phyloP scores from a whole-genome alignment of 805 yeast species.

The Kregervanrija delftensis region DNA sequence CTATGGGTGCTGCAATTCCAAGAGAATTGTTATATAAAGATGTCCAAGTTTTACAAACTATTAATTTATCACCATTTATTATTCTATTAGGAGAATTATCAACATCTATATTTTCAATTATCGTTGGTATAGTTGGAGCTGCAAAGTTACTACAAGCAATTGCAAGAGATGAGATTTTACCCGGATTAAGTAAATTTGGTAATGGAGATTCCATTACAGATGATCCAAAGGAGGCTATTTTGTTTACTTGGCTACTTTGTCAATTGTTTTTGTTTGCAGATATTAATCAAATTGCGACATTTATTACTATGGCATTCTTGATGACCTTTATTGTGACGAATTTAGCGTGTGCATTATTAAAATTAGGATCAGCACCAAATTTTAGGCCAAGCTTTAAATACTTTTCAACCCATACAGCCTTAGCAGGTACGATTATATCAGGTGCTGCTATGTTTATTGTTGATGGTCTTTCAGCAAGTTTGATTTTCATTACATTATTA shows the following conservation, averaged over 20 bases:
- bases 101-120: conserved; percentile 84
- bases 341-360: conserved; percentile 83
- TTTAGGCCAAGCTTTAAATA: conserved; percentile 92
- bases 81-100: conserved; percentile 86
- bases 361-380: conserved; percentile 93
- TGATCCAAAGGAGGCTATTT: conserved; percentile 61
- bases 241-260: conserved; percentile 74
- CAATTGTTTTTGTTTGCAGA: conserved; percentile 85
- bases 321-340: conserved; percentile 95
- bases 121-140: conserved; percentile 95
- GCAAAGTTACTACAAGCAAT: conserved; percentile 88
- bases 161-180: conserved; percentile 82
- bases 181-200: conserved; percentile 62
- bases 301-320: conserved; percentile 93
- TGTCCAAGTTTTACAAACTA: conserved; percentile 78
- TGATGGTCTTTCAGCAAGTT: conserved; percentile 82
- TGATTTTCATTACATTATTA: conserved; percentile 59
- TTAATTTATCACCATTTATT: conserved; percentile 59
- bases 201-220: conserved; percentile 34
- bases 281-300: conserved; percentile 88
- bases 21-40: conserved; percentile 70
- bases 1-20: conserved; percentile 77
- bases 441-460: conserved; percentile 88
- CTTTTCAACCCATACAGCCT: conserved; percentile 78
- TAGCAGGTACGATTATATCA: conserved; percentile 63